Percentiles rank a stretch among this genome's conserved stretches.
phyloP scores from a whole-genome alignment of 192 early-diverging fungal species.

The Fimicolochytrium jonesii region DNA sequence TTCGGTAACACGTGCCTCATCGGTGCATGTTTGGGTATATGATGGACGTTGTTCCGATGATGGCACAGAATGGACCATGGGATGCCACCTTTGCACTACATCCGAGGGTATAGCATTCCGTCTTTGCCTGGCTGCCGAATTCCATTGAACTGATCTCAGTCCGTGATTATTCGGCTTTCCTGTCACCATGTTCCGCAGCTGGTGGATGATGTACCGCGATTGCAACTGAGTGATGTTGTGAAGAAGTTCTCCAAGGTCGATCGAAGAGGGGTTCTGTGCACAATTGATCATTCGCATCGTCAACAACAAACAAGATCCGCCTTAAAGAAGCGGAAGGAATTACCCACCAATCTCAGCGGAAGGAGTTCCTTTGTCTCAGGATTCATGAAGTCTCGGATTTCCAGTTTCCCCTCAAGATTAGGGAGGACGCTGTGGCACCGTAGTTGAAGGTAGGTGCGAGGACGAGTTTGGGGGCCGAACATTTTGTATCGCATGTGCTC shows the following conservation, averaged over 20 bases:
- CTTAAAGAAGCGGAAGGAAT: too few species aligned
- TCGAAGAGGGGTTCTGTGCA: background rate
- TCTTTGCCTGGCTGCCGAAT: too few species aligned
- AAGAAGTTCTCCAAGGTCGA: slow-evolving; percentile 1
- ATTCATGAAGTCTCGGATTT: background rate
- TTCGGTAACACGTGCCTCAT: too few species aligned
- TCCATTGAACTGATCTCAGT: background rate
- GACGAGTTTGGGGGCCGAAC: slow-evolving; percentile 12
- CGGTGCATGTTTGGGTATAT: too few species aligned
- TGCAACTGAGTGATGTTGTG: background rate
- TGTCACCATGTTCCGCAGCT: background rate
- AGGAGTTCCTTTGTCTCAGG: background rate
- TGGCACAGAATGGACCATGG: too few species aligned
- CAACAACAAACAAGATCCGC: background rate
- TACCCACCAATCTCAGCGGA: background rate
- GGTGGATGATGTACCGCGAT: background rate
- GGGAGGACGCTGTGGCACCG: slow-evolving; percentile 4
- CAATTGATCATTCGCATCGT: background rate
- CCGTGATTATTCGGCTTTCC: background rate
- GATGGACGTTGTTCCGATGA: too few species aligned
- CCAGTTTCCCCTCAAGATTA: background rate
- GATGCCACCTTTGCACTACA: too few species aligned
- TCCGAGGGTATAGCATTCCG: too few species aligned
- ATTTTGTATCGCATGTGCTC: background rate
- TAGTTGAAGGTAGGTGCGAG: background rate